Conservation (phyloP, 2,329 filamentous ascomycete species). For the Diaporthe vaccinii region DNA sequence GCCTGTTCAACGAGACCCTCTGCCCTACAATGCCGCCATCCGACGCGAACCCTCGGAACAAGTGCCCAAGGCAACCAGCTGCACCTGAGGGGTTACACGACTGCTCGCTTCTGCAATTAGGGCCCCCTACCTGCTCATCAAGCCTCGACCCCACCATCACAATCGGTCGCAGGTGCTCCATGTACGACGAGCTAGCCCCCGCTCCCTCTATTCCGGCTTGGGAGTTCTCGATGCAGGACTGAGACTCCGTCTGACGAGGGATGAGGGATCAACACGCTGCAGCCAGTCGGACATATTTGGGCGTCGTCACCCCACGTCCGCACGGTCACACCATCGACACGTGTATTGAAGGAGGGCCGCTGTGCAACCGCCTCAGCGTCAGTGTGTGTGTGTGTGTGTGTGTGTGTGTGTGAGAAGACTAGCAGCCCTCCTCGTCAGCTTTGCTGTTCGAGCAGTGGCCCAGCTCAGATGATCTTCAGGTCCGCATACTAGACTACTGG, state of each 20-base stretch:
- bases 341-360: constrained; percentile 25
- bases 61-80: constrained; percentile 14
- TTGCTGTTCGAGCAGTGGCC: neutral
- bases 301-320: constrained; percentile 32
- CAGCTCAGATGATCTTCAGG: constrained; percentile 14
- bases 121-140: constrained; percentile 20
- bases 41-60: constrained; percentile 15
- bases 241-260: constrained; percentile 8
- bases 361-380: constrained; percentile 23
- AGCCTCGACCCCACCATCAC: constrained; percentile 27
- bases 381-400: constrained; percentile 8
- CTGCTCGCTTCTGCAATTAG: constrained; percentile 24
- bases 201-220: neutral
- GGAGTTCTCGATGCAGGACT: neutral
- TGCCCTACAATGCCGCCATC: constrained; percentile 30
- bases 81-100: constrained; percentile 26
- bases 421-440: constrained; percentile 18
- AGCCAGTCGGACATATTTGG: constrained; percentile 27
- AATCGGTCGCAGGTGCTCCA: neutral
- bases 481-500: neutral
- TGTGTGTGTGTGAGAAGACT: neutral
- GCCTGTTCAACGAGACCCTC: constrained; percentile 21
- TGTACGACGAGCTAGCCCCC: neutral
- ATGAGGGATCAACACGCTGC: constrained; percentile 12
- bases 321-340: constrained; percentile 35